Evolutionary conservation across 306 rosid genomes (phyloP).

Genomic region (Argentina anserina): DNA sequence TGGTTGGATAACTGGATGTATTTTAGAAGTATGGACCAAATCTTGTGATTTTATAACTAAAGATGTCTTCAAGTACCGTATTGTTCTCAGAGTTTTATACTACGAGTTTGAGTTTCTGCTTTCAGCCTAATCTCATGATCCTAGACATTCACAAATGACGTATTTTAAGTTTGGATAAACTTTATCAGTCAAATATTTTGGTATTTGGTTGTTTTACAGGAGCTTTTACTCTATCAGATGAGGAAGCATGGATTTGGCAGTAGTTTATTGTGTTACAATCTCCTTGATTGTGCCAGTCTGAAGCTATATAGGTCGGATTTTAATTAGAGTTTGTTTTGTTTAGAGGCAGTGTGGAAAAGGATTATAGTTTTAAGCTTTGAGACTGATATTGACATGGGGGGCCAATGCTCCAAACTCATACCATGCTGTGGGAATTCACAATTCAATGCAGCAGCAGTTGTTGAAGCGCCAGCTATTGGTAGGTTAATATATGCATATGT

Average conservation of each 20-base stretch:
- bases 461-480: constrained; percentile 66
- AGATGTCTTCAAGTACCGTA: not conserved
- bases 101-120: not conserved
- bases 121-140: not conserved
- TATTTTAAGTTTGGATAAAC: not conserved
- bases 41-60: not conserved
- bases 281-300: constrained; percentile 23
- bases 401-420: constrained; percentile 55
- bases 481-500: constrained; percentile 18
- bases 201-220: constrained; percentile 6
- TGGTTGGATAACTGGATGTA: not conserved
- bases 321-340: constrained; percentile 27
- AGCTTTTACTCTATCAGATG: constrained; percentile 11
- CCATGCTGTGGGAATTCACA: constrained; percentile 75
- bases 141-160: not conserved
- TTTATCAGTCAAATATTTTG: not conserved
- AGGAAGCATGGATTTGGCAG: constrained; percentile 16
- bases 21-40: not conserved
- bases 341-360: constrained; percentile 22
- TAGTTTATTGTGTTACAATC: constrained; percentile 12
- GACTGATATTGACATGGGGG: constrained; percentile 50
- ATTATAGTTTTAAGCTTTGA: constrained; percentile 23
- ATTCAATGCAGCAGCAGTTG: constrained; percentile 68
- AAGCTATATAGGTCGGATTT: constrained; percentile 18
- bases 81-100: not conserved